Conservation (phyloP, 2,329 filamentous ascomycete genomes). For the Scedosporium apiospermum region DNA sequence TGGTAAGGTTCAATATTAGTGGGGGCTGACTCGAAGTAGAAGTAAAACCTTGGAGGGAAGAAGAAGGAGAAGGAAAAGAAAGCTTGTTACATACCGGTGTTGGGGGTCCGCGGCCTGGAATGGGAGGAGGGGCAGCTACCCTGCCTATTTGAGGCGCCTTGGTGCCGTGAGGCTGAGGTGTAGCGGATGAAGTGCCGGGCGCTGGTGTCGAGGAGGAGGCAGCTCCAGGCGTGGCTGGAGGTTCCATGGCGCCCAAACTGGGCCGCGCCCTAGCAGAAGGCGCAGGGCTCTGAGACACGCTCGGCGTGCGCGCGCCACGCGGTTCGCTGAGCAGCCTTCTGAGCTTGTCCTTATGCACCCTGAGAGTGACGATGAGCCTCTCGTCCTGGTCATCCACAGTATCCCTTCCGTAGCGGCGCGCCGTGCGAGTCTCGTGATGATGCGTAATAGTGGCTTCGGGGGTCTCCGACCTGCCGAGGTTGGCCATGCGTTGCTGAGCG, state of each 20-base stretch:
- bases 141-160: constrained; percentile 53
- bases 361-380: constrained; percentile 64
- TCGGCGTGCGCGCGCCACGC: constrained; percentile 12
- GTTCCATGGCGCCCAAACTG: constrained; percentile 20
- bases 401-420: constrained; percentile 50
- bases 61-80: neutral
- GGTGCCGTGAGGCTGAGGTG: constrained; percentile 23
- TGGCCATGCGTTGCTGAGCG: constrained; percentile 80
- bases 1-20: neutral
- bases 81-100: constrained; percentile 46
- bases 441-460: constrained; percentile 62
- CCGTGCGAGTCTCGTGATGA: constrained; percentile 64
- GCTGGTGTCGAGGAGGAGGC: constrained; percentile 26
- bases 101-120: constrained; percentile 44
- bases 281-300: constrained; percentile 17
- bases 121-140: constrained; percentile 55
- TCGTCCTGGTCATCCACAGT: constrained; percentile 76
- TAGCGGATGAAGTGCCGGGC: constrained; percentile 17
- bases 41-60: too few relatives aligned
- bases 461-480: constrained; percentile 75
- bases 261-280: constrained; percentile 12
- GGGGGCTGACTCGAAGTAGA: neutral
- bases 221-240: constrained; percentile 22
- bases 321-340: constrained; percentile 53
- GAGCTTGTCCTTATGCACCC: constrained; percentile 62